Conservation (phyloP, 2,329 filamentous ascomycete genomes). For the Bipolaris oryzae region DNA sequence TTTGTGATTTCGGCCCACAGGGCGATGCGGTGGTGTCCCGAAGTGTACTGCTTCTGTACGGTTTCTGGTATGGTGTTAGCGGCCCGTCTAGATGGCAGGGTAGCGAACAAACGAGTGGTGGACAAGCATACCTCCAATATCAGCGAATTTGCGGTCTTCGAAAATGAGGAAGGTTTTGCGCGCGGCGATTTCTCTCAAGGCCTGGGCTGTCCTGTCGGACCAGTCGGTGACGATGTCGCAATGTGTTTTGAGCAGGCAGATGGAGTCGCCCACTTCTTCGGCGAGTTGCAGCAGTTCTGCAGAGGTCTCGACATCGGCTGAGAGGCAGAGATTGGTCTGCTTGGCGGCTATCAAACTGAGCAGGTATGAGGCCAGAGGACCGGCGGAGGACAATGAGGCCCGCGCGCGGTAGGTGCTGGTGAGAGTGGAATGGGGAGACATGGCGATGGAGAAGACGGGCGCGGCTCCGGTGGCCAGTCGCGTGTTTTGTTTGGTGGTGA, state of each 20-base stretch:
- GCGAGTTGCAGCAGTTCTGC: constrained; percentile 62
- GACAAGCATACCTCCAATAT: constrained; percentile 58
- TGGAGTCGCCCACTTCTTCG: constrained; percentile 64
- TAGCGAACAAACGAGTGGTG: neutral
- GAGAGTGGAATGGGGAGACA: constrained; percentile 37
- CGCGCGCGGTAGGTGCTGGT: constrained; percentile 55
- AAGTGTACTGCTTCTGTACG: constrained; percentile 61
- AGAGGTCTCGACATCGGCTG: constrained; percentile 63
- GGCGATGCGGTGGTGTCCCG: constrained; percentile 58
- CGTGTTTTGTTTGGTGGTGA: neutral
- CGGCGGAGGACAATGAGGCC: constrained; percentile 50
- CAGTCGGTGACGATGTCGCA: constrained; percentile 68
- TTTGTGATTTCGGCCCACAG: constrained; percentile 61
- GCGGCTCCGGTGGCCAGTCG: neutral
- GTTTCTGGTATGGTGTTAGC: constrained; percentile 50
- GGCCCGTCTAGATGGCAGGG: neutral
- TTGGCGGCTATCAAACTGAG: constrained; percentile 58
- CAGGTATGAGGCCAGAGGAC: constrained; percentile 56
- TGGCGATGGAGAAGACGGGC: constrained; percentile 27
- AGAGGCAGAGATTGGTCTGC: constrained; percentile 60
- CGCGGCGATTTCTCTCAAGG: constrained; percentile 55
- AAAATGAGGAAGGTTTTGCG: constrained; percentile 60
- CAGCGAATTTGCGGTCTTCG: constrained; percentile 62
- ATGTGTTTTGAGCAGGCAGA: constrained; percentile 66
- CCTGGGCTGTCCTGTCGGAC: constrained; percentile 60